Base-by-base conservation (phyloP, 345 rosid genomes). In the Linum trigynum region DNA sequence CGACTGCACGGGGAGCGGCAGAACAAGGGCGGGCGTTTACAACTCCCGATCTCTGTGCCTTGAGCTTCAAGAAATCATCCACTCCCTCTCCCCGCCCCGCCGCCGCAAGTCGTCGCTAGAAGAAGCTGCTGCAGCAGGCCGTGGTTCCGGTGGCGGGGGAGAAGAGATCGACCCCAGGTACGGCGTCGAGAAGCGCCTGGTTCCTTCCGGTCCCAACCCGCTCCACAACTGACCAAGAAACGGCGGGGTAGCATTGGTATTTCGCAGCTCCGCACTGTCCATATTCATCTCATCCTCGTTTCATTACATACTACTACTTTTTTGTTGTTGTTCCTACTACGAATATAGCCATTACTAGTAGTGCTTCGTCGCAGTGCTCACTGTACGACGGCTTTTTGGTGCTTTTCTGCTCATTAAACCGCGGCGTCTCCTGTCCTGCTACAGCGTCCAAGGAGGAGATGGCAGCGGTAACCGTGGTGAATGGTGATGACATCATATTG, bases 201-300 rank as follows among this genome's bases (percentile, higher is more conserved):
- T 82, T 43, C 91, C 91, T 7, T 84, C 88, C 51, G 88, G 88
- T 14, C 91, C 91, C 1, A 82, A 86, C 76, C 88, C 91, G 17
- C 88, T 84, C 72, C 91, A 86, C 77, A 86, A 86, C 65, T 86
- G 79, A 82, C 43, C 38, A 10, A 5, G 5, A 4, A 41, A 4
- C 45, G 9, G 9, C 5, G 45, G 9, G 6, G 45, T 4, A 4
- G 1, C 1, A 4, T 4, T 41, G 6, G 45, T 41, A 41, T 41
- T 41, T 41, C 5, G 45, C 9, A 4, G 45, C 45, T 41, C 45
- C 5, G 9, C 45, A 41, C 45, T 41, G 45, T 41, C 45, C 45
- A 41, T 41, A 41, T 41, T 8, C 59, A 5, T 16, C 7, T 32
- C 15, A 5, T 14, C 15, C 12, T 17, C 15, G 1, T 17, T 17